A percentile compares a stretch with the other conserved stretches of the same genome.
Evolutionary conservation across 2,329 filamentous ascomycete species (phyloP).

Genomic region (Lachnellula willkommii): DNA sequence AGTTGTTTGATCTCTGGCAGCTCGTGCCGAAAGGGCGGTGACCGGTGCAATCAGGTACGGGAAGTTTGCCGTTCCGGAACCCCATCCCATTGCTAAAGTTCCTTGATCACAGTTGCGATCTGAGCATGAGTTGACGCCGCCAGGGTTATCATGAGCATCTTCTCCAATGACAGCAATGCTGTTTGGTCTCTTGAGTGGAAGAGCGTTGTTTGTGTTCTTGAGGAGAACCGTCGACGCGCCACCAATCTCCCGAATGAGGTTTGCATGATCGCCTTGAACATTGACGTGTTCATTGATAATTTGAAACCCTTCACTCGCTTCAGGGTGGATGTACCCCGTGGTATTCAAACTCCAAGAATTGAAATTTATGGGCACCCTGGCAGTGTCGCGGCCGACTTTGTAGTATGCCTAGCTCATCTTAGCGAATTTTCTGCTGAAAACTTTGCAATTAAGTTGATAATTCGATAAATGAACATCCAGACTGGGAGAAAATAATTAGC

Average conservation of each 20-base stretch:
- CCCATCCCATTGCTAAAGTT: slow-evolving; percentile 73
- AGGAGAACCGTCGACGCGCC: slow-evolving; percentile 79
- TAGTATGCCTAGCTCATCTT: slow-evolving; percentile 5
- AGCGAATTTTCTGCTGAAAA: not conserved
- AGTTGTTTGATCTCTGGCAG: slow-evolving; percentile 51
- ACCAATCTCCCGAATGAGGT: slow-evolving; percentile 70
- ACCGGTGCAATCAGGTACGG: slow-evolving; percentile 73
- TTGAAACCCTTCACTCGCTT: slow-evolving; percentile 56
- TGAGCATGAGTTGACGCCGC: slow-evolving; percentile 72
- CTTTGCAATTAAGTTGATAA: too few relatives aligned
- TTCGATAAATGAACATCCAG: too few relatives aligned
- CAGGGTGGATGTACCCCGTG: slow-evolving; percentile 61
- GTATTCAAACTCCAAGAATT: slow-evolving; percentile 79
- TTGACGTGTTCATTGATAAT: slow-evolving; percentile 78
- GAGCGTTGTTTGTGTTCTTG: slow-evolving; percentile 67
- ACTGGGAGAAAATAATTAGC: too few relatives aligned
- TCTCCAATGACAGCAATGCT: slow-evolving; percentile 74
- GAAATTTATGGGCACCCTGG: slow-evolving; percentile 62
- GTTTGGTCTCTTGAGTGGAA: slow-evolving; percentile 72
- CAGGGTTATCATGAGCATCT: slow-evolving; percentile 70
- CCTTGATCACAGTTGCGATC: slow-evolving; percentile 50
- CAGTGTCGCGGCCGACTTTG: slow-evolving; percentile 38
- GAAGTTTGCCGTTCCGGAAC: slow-evolving; percentile 67
- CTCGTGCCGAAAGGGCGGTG: slow-evolving; percentile 60
- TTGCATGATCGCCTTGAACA: slow-evolving; percentile 68